Percentiles rank a stretch among this genome's conserved stretches.
These are phyloP conservation scores for Coffea humblotiana DNA, from an alignment of 305 asterid genomes.

Conservation along the genomic window DNA sequence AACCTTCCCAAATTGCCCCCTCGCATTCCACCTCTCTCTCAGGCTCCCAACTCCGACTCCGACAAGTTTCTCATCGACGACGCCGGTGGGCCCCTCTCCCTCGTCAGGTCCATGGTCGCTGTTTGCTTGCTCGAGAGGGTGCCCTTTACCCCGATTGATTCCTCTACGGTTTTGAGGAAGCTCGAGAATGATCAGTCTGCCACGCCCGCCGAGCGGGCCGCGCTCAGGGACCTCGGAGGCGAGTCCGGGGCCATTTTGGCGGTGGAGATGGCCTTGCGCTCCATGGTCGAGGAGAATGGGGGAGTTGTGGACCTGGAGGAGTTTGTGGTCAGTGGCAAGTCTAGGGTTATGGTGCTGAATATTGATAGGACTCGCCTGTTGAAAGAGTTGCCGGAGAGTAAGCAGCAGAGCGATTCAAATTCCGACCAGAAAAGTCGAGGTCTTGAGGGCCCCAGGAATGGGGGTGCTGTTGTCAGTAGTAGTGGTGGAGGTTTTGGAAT, in stretches of 20 bases:
- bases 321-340: conserved; percentile 78
- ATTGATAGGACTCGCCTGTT: conserved; percentile 79
- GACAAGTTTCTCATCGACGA: conserved; percentile 62
- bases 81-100: conserved; percentile 37
- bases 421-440: conserved; percentile 41
- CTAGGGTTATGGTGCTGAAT: conserved; percentile 75
- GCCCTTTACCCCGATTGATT: conserved; percentile 74
- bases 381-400: conserved; percentile 80
- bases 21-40: conserved; percentile 26
- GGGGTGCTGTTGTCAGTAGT: conserved; percentile 34
- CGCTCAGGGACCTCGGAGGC: conserved; percentile 84
- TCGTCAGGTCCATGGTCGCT: conserved; percentile 89
- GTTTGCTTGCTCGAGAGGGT: conserved; percentile 86
- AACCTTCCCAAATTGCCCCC: conserved; percentile 45
- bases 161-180: conserved; percentile 75
- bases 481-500: conserved; percentile 45
- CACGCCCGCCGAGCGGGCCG: conserved; percentile 59
- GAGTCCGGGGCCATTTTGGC: conserved; percentile 70
- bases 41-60: conserved; percentile 36
- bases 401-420: conserved; percentile 46
- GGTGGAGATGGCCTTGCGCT: conserved; percentile 88
- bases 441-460: conserved; percentile 36
- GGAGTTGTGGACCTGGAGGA: conserved; percentile 76
- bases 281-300: conserved; percentile 87
- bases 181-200: conserved; percentile 75